A percentile compares a stretch with the other conserved stretches of the same genome.
Evolutionary conservation across 2,329 filamentous ascomycete genomes (phyloP).

Genomic region (Trichoderma pleuroti): DNA sequence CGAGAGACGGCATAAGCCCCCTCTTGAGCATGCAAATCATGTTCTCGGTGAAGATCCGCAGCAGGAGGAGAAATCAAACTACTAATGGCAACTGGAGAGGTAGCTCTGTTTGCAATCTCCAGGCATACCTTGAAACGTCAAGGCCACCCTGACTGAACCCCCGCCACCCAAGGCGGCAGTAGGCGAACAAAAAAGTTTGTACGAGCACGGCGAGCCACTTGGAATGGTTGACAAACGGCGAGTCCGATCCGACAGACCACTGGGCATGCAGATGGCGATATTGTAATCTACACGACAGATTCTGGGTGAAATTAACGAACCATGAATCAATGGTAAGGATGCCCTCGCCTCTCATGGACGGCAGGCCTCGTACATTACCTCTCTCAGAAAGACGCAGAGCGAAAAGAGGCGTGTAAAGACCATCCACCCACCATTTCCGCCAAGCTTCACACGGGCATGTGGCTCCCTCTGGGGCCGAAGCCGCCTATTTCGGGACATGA

Average conservation of each 20-base stretch:
- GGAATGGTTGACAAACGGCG: not conserved
- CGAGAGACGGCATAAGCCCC: not conserved
- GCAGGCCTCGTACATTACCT: not conserved
- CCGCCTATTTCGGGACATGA: conserved; percentile 24
- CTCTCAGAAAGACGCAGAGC: not conserved
- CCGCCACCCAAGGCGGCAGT: not conserved
- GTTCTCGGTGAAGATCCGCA: not conserved
- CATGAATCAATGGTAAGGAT: not conserved
- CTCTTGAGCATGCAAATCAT: not conserved
- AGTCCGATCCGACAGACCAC: conserved; percentile 8
- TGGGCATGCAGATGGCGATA: not conserved
- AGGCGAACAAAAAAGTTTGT: conserved; percentile 1
- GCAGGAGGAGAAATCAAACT: not conserved
- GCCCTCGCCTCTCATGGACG: not conserved
- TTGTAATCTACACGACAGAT: not conserved
- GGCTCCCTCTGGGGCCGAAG: conserved; percentile 23
- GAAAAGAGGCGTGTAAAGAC: not conserved
- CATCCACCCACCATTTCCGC: conserved; percentile 22
- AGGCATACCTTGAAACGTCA: not conserved
- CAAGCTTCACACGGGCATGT: conserved; percentile 31
- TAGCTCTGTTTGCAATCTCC: not conserved
- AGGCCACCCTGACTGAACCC: not conserved
- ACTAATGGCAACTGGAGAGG: not conserved
- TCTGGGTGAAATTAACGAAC: not conserved
- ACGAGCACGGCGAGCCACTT: not conserved